These are phyloP conservation scores for Penicillium janthinellum DNA, from an alignment of 2,329 filamentous ascomycete species.

Conservation along the genomic window DNA sequence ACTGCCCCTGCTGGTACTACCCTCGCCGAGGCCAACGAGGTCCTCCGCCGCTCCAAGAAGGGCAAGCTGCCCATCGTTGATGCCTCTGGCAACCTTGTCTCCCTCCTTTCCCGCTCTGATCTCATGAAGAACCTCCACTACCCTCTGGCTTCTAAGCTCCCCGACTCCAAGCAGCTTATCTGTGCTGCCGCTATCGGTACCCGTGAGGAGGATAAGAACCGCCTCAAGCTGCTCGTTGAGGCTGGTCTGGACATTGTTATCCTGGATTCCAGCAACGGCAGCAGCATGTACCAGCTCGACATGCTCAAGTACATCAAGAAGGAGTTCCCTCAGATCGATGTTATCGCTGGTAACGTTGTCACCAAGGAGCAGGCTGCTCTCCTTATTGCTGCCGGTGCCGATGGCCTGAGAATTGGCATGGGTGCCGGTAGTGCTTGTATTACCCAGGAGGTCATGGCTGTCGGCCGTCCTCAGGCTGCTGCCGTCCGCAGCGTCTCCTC, in stretches of 20 bases:
- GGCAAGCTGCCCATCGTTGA: conserved; percentile 96
- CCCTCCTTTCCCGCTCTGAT: conserved; percentile 90
- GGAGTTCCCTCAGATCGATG: conserved; percentile 81
- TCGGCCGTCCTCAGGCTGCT: conserved; percentile 92
- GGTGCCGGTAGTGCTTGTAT: conserved; percentile 97
- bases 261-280: conserved; percentile 94
- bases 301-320: conserved; percentile 97
- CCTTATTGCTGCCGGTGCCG: conserved; percentile 89
- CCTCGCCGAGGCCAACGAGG: conserved; percentile 85
- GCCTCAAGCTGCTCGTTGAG: conserved; percentile 84
- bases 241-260: conserved; percentile 94
- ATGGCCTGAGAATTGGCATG: conserved; percentile 98
- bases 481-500: conserved; percentile 86
- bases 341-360: conserved; percentile 98
- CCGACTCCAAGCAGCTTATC: conserved; percentile 95
- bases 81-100: conserved; percentile 78
- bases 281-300: conserved; percentile 97
- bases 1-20: conserved; percentile 83
- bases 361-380: conserved; percentile 93
- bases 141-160: conserved; percentile 92
- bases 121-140: conserved; percentile 99
- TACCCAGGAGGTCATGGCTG: conserved; percentile 99
- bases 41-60: conserved; percentile 95
- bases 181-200: conserved; percentile 95
- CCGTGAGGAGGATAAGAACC: conserved; percentile 84